Evolutionary conservation across 2,329 filamentous ascomycete species (phyloP), one percentile per base, ranked within the genome.

Genomic region (Paramyrothecium roridum): DNA sequence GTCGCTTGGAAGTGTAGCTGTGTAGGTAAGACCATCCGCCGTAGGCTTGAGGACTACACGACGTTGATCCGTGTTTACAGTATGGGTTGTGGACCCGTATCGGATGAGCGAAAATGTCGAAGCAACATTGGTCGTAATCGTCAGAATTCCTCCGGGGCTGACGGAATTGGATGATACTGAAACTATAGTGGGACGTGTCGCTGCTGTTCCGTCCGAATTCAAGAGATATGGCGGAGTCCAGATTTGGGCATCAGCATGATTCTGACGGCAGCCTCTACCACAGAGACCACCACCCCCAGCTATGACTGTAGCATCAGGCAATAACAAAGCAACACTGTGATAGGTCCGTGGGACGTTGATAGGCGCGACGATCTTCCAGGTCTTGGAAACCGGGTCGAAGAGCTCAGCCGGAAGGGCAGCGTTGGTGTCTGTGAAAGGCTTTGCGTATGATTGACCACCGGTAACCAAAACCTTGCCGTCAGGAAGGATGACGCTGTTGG

Each of bases 401-500:
- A 50, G 21, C 23, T 50, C 48, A 11, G 48, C 48, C 20, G 48
- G 48, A 7, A 50, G 48, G 21, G 48, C 21, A 11, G 48, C 48
- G 7, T 22, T 50, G 22, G 20, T 30, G 22, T 50, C 48, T 11
- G 20, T 50, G 23, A 50, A 50, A 13, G 48, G 48, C 8, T n/a
- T 30, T 6, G 48, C 21, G 30, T 50, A 50, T 26, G 48, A 22
- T 50, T 57, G 61, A 0, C 80, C 79, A n/a, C 79, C 80, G 0
- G 69, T 68, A 21, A 82, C 69, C 40, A 82, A 73, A 2, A 79
- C 70, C 2, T 67, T 72, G 10, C 80, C 80, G 53, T 80, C 72
- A 0, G 80, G 80, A 0, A 82, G 73, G 3, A 80, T 70, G 8
- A 80, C 76, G 1, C 71, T 69, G n/a, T 74, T 78, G 51, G 73